phyloP scores from a whole-genome alignment of 371 early-diverging fungal species.

The Chytridium lagenaria region DNA sequence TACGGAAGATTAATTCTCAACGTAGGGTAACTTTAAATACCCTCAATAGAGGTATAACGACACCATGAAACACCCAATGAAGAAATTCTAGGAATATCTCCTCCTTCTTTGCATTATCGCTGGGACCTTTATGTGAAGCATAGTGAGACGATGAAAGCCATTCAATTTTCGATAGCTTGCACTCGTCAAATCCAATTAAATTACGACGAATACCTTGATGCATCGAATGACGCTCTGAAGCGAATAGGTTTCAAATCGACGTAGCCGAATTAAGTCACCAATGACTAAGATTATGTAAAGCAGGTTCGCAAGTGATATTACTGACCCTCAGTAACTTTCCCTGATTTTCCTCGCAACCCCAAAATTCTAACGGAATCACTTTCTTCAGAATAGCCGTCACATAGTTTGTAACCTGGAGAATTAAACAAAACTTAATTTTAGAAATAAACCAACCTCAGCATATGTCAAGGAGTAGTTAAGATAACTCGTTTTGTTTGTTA shows the following conservation, averaged over 20 bases:
- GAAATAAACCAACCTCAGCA: not conserved
- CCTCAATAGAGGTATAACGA: slow-evolving; percentile 63
- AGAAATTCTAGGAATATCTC: slow-evolving; percentile 64
- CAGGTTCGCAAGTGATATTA: slow-evolving; percentile 46
- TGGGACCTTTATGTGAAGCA: slow-evolving; percentile 41
- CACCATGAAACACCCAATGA: slow-evolving; percentile 70
- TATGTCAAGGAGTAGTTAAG: not conserved
- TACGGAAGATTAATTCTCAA: slow-evolving; percentile 33
- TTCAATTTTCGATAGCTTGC: slow-evolving; percentile 43
- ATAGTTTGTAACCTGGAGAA: slow-evolving; percentile 53
- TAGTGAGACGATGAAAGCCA: slow-evolving; percentile 49
- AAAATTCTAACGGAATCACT: slow-evolving; percentile 61
- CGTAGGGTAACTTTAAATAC: slow-evolving; percentile 38
- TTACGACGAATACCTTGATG: slow-evolving; percentile 57
- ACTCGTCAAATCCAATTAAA: slow-evolving; percentile 5
- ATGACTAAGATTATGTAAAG: slow-evolving; percentile 47
- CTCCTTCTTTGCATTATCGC: slow-evolving; percentile 57
- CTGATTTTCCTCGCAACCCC: slow-evolving; percentile 62
- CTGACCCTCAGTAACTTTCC: slow-evolving; percentile 44
- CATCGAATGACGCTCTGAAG: slow-evolving; percentile 64
- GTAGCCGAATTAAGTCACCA: slow-evolving; percentile 54
- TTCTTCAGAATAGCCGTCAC: slow-evolving; percentile 47
- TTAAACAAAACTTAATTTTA: not conserved
- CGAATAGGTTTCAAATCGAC: slow-evolving; percentile 66
- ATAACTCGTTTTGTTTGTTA: slow-evolving; percentile 6